Percentiles rank a stretch among this genome's conserved stretches.
Conservation (phyloP, 2,329 filamentous ascomycete species). For the Colletotrichum gloeosporioides region DNA sequence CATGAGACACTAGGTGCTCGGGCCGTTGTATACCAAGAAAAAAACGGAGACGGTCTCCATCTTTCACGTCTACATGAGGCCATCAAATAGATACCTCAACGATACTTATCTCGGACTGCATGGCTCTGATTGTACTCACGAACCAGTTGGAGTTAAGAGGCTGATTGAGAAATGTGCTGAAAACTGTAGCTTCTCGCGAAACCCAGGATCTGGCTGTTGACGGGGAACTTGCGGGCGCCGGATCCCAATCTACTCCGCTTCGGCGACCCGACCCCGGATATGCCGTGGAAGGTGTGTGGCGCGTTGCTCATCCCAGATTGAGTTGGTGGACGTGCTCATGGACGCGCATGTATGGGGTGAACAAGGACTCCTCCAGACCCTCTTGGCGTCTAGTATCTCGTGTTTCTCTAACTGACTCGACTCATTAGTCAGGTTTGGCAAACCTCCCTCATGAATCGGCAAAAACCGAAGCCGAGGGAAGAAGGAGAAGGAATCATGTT, state of each 20-base stretch:
- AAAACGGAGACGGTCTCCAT: neutral
- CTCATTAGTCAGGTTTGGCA: neutral
- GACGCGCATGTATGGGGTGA: neutral
- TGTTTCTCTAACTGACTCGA: neutral
- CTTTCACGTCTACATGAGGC: neutral
- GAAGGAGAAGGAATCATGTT: neutral
- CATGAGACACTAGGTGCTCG: neutral
- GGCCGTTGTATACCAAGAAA: constrained; percentile 7
- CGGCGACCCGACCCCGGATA: neutral
- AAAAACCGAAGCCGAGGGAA: neutral
- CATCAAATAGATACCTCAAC: neutral
- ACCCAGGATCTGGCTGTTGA: neutral
- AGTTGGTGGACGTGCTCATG: neutral
- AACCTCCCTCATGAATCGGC: neutral
- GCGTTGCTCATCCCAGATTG: neutral
- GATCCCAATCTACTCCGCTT: neutral
- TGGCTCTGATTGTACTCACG: neutral
- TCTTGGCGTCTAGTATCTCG: neutral
- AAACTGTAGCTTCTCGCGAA: neutral
- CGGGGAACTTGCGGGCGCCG: neutral
- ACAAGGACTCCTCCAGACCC: neutral
- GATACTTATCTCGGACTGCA: neutral
- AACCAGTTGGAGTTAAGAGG: neutral
- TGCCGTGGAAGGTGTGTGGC: neutral
- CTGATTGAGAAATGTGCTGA: neutral